phyloP scores from a whole-genome alignment of 768 basidiomycete species.

The Pleurotus tuoliensis region DNA sequence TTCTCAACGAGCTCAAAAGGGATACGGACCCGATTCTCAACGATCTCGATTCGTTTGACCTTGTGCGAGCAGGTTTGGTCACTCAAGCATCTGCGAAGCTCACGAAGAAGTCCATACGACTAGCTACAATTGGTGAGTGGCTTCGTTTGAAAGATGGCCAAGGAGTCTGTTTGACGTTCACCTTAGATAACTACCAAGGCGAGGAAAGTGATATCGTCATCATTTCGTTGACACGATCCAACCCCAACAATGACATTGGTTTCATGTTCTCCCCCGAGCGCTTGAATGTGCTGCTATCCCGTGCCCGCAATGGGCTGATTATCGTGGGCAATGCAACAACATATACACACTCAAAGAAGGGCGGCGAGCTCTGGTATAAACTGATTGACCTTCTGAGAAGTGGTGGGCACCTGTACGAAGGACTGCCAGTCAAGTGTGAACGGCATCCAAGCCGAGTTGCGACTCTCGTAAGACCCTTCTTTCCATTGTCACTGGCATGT shows the following conservation, averaged over 20 bases:
- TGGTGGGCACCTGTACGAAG: constrained; percentile 48
- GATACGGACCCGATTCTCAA: constrained; percentile 58
- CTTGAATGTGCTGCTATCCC: constrained; percentile 66
- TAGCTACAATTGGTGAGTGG: constrained; percentile 61
- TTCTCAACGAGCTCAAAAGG: constrained; percentile 40
- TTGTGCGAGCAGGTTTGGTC: constrained; percentile 54
- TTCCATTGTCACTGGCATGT: background rate
- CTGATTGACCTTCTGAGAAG: constrained; percentile 42
- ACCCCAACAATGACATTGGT: constrained; percentile 51
- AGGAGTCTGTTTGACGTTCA: background rate
- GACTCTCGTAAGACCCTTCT: constrained; percentile 24
- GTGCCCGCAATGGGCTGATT: constrained; percentile 61
- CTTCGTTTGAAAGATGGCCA: background rate
- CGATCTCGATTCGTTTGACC: constrained; percentile 58
- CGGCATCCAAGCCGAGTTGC: constrained; percentile 42
- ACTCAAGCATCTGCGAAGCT: constrained; percentile 31
- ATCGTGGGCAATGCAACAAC: constrained; percentile 64
- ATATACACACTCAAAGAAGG: constrained; percentile 49
- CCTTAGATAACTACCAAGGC: constrained; percentile 70
- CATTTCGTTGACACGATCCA: constrained; percentile 58
- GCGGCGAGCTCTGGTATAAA: constrained; percentile 45
- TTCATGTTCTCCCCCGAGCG: constrained; percentile 72
- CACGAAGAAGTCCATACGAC: constrained; percentile 42
- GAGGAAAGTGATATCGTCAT: constrained; percentile 72
- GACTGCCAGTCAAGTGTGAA: constrained; percentile 57